Conservation (phyloP, 768 basidiomycete genomes). For the Crucibulum laeve region DNA sequence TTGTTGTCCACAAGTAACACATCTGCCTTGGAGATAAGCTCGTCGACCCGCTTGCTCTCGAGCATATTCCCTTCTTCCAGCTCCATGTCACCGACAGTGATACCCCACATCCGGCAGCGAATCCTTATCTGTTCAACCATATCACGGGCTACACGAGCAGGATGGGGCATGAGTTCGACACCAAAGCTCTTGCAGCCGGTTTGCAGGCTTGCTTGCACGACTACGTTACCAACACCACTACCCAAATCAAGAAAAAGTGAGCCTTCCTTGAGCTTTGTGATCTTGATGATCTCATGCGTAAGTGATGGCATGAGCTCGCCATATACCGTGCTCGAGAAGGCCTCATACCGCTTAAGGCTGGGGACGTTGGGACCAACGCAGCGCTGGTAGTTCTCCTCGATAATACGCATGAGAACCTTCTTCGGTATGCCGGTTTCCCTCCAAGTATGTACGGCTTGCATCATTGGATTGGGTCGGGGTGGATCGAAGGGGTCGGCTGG, state of each 20-base stretch:
- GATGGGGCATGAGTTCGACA: constrained; percentile 71
- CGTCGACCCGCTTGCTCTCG: constrained; percentile 55
- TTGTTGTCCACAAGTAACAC: constrained; percentile 91
- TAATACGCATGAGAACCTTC: constrained; percentile 66
- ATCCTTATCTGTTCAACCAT: constrained; percentile 73
- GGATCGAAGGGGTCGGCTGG: constrained; percentile 48
- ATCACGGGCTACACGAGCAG: constrained; percentile 73
- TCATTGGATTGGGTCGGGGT: constrained; percentile 42
- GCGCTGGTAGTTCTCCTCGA: constrained; percentile 92
- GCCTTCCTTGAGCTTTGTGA: constrained; percentile 50
- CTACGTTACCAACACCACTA: constrained; percentile 82
- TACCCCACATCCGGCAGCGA: constrained; percentile 90
- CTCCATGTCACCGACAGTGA: constrained; percentile 70
- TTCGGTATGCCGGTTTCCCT: constrained; percentile 50
- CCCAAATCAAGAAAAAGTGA: constrained; percentile 83
- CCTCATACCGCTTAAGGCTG: constrained; percentile 72
- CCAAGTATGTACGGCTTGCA: constrained; percentile 46
- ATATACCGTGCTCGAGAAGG: constrained; percentile 83
- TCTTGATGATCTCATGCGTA: constrained; percentile 64
- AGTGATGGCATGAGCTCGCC: constrained; percentile 86
- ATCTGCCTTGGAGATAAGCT: constrained; percentile 76
- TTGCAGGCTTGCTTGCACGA: constrained; percentile 77
- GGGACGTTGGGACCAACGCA: constrained; percentile 89
- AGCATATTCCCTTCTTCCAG: constrained; percentile 88
- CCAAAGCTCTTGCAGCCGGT: constrained; percentile 77